Evolutionary conservation across 148 eudicot species (phyloP).

Genomic region (Silene uniflora): DNA sequence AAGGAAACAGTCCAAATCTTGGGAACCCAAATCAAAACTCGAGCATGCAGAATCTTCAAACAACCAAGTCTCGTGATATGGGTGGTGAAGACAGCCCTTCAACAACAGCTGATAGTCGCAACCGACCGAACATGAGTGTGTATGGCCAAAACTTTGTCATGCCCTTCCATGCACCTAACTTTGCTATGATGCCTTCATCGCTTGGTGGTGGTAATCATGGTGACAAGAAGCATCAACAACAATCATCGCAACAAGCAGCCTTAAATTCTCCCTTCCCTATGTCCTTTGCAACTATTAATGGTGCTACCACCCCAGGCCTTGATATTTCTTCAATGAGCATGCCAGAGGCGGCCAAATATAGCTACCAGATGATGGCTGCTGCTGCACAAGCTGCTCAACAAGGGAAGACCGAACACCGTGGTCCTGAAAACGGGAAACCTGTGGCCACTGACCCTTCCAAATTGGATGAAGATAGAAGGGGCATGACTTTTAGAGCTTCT

Average conservation of each 20-base stretch:
- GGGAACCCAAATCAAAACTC: conserved; percentile 36
- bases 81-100: conserved; percentile 82
- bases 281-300: conserved; percentile 73
- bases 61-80: conserved; percentile 45
- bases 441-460: conserved; percentile 43
- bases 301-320: conserved; percentile 45
- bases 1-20: conserved; percentile 28
- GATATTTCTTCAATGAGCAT: conserved; percentile 60
- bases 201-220: conserved; percentile 32
- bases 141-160: conserved; percentile 68
- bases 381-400: conserved; percentile 58
- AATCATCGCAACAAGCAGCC: conserved; percentile 55
- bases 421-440: conserved; percentile 52
- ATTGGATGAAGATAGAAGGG: conserved; percentile 66
- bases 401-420: conserved; percentile 51
- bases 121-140: conserved; percentile 54
- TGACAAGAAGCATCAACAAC: conserved; percentile 71
- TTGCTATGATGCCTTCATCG: conserved; percentile 55
- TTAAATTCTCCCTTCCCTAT: conserved; percentile 60
- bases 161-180: conserved; percentile 72
- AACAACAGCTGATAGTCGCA: conserved; percentile 65
- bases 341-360: conserved; percentile 61
- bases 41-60: conserved; percentile 49
- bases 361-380: conserved; percentile 56
- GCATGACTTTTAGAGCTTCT: conserved; percentile 33